Percentiles rank a stretch among this genome's conserved stretches.
Conservation (phyloP, 164 flowering plant genomes). For the Tinospora cordifolia region DNA sequence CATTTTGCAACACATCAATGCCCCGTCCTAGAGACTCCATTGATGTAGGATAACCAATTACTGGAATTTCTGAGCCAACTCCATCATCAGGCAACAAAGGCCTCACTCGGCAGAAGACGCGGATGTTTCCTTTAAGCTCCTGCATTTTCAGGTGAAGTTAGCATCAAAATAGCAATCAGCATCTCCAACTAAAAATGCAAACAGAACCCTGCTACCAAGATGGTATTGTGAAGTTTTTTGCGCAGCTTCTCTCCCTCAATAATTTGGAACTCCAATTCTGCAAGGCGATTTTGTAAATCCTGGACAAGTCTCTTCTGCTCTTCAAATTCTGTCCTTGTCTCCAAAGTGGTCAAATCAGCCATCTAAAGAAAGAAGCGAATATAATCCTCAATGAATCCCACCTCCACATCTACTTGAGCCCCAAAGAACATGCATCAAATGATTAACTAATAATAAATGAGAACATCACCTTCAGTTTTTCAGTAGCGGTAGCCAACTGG, state of each 20-base stretch:
- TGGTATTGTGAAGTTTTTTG: slow-evolving; percentile 84
- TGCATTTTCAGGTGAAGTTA: slow-evolving; percentile 24
- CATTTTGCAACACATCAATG: slow-evolving; percentile 71
- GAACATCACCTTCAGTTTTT: slow-evolving; percentile 54
- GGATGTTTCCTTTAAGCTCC: slow-evolving; percentile 97
- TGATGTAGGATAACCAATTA: slow-evolving; percentile 63
- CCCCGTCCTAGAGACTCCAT: slow-evolving; percentile 67
- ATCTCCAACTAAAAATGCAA: neutral
- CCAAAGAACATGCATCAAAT: neutral
- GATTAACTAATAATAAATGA: neutral
- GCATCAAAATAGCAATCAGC: neutral
- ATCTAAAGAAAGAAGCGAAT: slow-evolving; percentile 28
- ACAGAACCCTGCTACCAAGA: slow-evolving; percentile 45
- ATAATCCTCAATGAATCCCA: neutral
- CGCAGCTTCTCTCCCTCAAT: slow-evolving; percentile 82
- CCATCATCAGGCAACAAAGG: slow-evolving; percentile 77
- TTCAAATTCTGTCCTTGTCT: slow-evolving; percentile 52
- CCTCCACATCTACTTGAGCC: neutral
- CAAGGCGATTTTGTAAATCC: slow-evolving; percentile 56
- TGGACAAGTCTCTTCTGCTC: slow-evolving; percentile 40
- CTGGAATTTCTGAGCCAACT: slow-evolving; percentile 38
- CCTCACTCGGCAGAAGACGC: slow-evolving; percentile 94
- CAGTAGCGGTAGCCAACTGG: slow-evolving; percentile 56
- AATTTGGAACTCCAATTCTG: slow-evolving; percentile 64
- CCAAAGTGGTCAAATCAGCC: slow-evolving; percentile 49